Base-by-base conservation (phyloP, 2,329 filamentous ascomycete genomes). In the Ophiostoma australiae region DNA sequence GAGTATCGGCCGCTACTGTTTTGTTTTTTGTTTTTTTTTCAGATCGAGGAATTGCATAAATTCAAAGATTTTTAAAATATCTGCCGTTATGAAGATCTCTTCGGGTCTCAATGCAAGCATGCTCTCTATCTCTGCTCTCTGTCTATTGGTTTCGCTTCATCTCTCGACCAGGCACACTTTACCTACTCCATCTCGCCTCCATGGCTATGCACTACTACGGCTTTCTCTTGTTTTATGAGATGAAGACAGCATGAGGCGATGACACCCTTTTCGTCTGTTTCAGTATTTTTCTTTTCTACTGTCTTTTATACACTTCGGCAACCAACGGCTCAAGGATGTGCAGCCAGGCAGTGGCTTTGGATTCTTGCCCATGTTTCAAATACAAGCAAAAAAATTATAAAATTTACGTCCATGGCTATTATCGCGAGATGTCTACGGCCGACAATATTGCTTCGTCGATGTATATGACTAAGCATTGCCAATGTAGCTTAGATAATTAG, bases 281-380 rank as follows among this genome's bases (percentile, higher is more conserved):
- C 35, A 15, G 63, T 11, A 20, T 27, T 39, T 39, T 65, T 23
- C 17, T 41, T 39, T 71, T 65, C 66, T 41, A 61, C 37, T 63
- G 70, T 69, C 44, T 69, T 69, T 31, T 69, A 69, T 67, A 55
- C 55, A 69, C 67, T 52, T 67, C 39, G 41, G 67, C 58, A 71
- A 61, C 58, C 66, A 58, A 58, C 37, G 33, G 65, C 23, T 27
- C 41, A 55, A 55, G 31, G 69, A 10, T 70, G 20, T 33, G 20
- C 35, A 17, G 23, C 33, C 13, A n/a, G 35, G 66, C 61, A 69
- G 35, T 69, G 68, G 35, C 35, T 35, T n/a, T 65, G 41, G 63
- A 69, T 41, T 33, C 58, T 37, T 33, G 27, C 35, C 27, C 31
- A 41, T 6, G 55, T 58, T 58, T 20, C 52, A 68, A 67, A 67